A percentile compares a stretch with the other conserved stretches of the same genome.
Evolutionary conservation across 2,329 filamentous ascomycete genomes (phyloP).

Genomic region (Lecanicillium sp.): DNA sequence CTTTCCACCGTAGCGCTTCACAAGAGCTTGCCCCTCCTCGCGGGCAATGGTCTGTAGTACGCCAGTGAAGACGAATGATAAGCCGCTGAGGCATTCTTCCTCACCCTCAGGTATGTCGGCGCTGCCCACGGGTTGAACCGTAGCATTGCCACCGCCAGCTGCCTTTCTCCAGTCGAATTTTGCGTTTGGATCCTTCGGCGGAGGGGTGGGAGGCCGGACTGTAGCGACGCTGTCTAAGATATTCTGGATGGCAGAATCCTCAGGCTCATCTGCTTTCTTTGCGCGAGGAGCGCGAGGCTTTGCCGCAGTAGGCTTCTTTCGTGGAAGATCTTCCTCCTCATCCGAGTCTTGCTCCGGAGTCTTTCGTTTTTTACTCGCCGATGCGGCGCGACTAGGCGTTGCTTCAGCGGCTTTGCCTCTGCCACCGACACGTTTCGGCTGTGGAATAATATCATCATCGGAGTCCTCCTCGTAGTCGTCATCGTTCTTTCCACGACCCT

Average conservation of each 20-base stretch:
- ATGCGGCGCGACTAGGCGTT: conserved; percentile 24
- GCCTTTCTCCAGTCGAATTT: conserved; percentile 78
- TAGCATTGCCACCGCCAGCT: conserved; percentile 53
- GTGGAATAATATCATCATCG: conserved; percentile 61
- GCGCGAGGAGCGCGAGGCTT: conserved; percentile 53
- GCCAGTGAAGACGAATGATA: conserved; percentile 94
- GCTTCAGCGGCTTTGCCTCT: conserved; percentile 27
- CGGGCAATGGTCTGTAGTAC: conserved; percentile 73
- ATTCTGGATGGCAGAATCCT: conserved; percentile 66
- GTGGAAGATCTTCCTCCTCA: conserved; percentile 51
- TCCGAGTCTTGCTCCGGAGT: conserved; percentile 49
- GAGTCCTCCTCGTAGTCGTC: conserved; percentile 73
- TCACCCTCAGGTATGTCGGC: conserved; percentile 74
- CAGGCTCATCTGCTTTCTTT: conserved; percentile 60
- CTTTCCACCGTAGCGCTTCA: conserved; percentile 93
- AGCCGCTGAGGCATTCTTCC: conserved; percentile 82
- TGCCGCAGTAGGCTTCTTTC: conserved; percentile 52
- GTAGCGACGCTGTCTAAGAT: conserved; percentile 86
- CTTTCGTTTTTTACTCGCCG: conserved; percentile 50
- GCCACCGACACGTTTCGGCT: conserved; percentile 52
- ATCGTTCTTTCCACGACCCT: conserved; percentile 59
- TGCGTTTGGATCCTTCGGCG: conserved; percentile 58
- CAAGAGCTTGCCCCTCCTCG: conserved; percentile 76
- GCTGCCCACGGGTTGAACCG: conserved; percentile 54
- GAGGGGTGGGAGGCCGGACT: conserved; percentile 77